These are phyloP conservation scores for Erysimum cheiri DNA, from an alignment of 441 rosid genomes.

Conservation along the genomic window DNA sequence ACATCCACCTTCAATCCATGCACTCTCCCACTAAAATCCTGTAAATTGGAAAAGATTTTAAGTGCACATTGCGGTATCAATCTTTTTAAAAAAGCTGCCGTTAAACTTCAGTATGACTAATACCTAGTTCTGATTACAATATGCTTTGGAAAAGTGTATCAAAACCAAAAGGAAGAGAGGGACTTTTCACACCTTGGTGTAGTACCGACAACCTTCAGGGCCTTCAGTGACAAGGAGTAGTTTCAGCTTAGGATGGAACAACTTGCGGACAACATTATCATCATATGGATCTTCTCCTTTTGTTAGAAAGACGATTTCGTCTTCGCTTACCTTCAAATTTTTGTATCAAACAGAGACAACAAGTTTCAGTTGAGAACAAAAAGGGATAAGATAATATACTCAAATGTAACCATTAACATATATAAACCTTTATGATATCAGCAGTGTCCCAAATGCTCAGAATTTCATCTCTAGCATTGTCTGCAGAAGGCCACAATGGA, in stretches of 20 bases:
- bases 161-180: slow-evolving; percentile 1
- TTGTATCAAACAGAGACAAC: slow-evolving; percentile 8
- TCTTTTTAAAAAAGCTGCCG: too few relatives aligned
- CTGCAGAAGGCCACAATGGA: slow-evolving; percentile 89
- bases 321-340: slow-evolving; percentile 75
- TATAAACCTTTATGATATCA: slow-evolving; percentile 79
- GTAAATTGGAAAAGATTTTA: slow-evolving; percentile 35
- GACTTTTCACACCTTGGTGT: slow-evolving; percentile 73
- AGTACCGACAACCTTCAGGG: slow-evolving; percentile 84
- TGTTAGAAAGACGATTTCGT: slow-evolving; percentile 82
- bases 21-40: slow-evolving; percentile 85
- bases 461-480: slow-evolving; percentile 82
- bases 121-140: not conserved
- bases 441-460: slow-evolving; percentile 86
- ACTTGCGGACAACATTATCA: slow-evolving; percentile 73
- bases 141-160: not conserved
- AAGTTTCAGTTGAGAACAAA: slow-evolving; percentile 3
- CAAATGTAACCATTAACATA: not conserved
- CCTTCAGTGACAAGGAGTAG: slow-evolving; percentile 94
- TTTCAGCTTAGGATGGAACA: slow-evolving; percentile 79
- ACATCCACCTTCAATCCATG: slow-evolving; percentile 75
- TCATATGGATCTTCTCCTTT: slow-evolving; percentile 93
- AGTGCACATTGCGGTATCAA: too few relatives aligned
- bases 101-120: too few relatives aligned
- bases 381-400: not conserved